Conservation (phyloP, 331 rosid species). For the Spiraea crenata region DNA sequence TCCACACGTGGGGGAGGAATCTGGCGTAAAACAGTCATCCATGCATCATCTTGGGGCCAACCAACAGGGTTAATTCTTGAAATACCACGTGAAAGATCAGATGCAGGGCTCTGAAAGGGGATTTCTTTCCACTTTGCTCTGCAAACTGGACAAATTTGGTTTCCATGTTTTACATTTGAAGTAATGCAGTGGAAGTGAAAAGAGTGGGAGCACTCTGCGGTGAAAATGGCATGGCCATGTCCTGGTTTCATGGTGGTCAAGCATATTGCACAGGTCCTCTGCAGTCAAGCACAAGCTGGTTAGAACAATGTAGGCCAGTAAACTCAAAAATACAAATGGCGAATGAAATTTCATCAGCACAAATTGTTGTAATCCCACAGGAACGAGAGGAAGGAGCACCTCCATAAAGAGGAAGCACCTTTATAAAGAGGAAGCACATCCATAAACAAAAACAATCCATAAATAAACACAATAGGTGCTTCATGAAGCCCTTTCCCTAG, state of each 20-base stretch:
- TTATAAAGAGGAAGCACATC: slow-evolving; percentile 9
- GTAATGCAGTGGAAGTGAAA: slow-evolving; percentile 96
- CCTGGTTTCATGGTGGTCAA: slow-evolving; percentile 69
- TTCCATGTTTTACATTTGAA: slow-evolving; percentile 87
- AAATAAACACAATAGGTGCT: background rate
- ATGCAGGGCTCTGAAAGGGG: slow-evolving; percentile 63
- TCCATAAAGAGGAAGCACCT: slow-evolving; percentile 9
- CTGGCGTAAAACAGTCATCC: slow-evolving; percentile 50
- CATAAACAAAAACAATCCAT: slow-evolving; percentile 2
- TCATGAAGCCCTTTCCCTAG: background rate
- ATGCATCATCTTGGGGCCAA: slow-evolving; percentile 49
- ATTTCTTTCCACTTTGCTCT: slow-evolving; percentile 95
- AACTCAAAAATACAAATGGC: background rate
- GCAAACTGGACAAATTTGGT: slow-evolving; percentile 85
- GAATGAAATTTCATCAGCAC: background rate
- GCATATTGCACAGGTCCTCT: slow-evolving; percentile 90
- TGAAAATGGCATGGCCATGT: slow-evolving; percentile 88
- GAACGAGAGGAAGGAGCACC: background rate
- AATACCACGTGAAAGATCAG: slow-evolving; percentile 46
- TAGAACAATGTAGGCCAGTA: slow-evolving; percentile 19
- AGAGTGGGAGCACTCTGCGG: slow-evolving; percentile 96
- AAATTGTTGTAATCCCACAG: too few species aligned
- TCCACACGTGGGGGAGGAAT: slow-evolving; percentile 55
- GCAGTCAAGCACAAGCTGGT: slow-evolving; percentile 33
- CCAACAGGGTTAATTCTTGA: slow-evolving; percentile 44